Evolutionary conservation across 805 yeast genomes (phyloP).

Genomic region (Myxozyma melibiosi): DNA sequence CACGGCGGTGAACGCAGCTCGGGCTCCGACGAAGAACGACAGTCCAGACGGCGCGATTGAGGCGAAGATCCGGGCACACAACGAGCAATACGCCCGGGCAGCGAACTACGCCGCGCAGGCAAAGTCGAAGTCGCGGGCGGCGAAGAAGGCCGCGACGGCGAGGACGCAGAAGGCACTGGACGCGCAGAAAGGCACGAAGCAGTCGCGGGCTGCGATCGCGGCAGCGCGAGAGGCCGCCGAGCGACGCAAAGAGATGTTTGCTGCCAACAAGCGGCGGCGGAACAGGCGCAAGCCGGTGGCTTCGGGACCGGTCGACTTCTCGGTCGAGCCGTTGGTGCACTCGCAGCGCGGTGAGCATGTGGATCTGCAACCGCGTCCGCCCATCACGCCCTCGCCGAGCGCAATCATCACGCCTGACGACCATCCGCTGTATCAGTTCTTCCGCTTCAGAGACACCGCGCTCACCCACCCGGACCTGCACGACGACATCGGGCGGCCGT

Average conservation of each 20-base stretch:
- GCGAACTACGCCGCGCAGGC: not conserved
- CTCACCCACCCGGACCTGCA: conserved; percentile 61
- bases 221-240: not conserved
- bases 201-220: not conserved
- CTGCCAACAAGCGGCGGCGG: not conserved
- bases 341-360: conserved; percentile 22
- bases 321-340: conserved; percentile 17
- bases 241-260: not conserved
- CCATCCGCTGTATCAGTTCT: conserved; percentile 96
- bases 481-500: conserved; percentile 58
- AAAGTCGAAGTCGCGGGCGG: not conserved
- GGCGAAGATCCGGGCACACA: not conserved
- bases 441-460: conserved; percentile 51
- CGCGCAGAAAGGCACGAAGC: too few species aligned
- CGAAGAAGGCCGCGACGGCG: not conserved
- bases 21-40: not conserved
- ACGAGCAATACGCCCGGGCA: not conserved
- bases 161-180: too few species aligned
- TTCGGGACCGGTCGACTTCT: conserved; percentile 11
- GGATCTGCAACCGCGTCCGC: conserved; percentile 47
- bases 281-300: not conserved
- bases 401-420: conserved; percentile 61
- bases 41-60: not conserved
- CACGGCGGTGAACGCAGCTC: too few species aligned
- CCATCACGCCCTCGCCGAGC: conserved; percentile 88